Evolutionary conservation across 2,329 filamentous ascomycete species (phyloP), one percentile per base, ranked within the genome.

Genomic region (Zymoseptoria passerinii): DNA sequence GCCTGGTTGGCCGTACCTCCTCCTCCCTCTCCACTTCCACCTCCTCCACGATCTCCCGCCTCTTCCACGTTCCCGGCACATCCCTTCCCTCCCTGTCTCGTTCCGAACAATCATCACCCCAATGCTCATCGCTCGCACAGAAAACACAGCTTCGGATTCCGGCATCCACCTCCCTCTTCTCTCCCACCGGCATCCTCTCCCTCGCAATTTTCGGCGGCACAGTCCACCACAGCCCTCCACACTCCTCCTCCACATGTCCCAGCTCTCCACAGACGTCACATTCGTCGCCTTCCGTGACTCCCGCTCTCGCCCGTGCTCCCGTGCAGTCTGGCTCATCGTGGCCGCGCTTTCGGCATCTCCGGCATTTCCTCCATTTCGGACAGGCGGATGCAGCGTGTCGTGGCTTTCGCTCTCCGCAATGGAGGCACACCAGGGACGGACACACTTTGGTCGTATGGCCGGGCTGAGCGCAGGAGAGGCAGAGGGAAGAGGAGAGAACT

Each of bases 211-310:
- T 48, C n/a, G 19, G 19, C 8, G 48, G 55, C 10, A 50, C 44
- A 18, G 59, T 56, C 28, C 64, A 55, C 65, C 67, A 69, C 18
- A 70, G 51, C 8, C 55, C 27, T 2, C 61, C 44, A 53, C 67
- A 70, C 23, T 67, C 60, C 50, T 67, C 64, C 50, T 70, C 67
- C 9, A 65, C 56, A 35, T 69, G 66, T 13, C 65, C 65, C 10
- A 28, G 29, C 18, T 61, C 44, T 16, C 40, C 48, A 28, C 58
- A 60, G 8, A 60, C 50, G 48, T 60, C 58, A 23, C 53, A 62
- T 29, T 7, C n/a, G 19, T 60, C 58, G 51, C 19, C 18, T 16
- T 16, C 19, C n/a, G 44, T 52, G 20, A 18, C 35, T 50, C 44
- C 55, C 4, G 51, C 48, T 44, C 35, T 44, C 35, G 35, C 35